phyloP scores from a whole-genome alignment of 306 rosid genomes.

The Leucaena leucocephala region DNA sequence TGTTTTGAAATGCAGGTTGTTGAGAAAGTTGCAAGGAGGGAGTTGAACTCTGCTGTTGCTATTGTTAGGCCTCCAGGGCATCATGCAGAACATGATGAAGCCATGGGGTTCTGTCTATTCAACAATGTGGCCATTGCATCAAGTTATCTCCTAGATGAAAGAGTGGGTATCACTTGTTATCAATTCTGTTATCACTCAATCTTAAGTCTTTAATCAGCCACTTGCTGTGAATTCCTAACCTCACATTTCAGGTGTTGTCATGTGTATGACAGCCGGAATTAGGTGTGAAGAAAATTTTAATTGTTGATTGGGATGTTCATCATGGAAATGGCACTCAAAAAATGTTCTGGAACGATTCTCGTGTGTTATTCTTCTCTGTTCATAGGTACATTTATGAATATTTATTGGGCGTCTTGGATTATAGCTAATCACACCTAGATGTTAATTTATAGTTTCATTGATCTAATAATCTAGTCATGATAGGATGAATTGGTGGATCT shows the following conservation, averaged over 20 bases:
- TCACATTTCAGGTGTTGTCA: conserved; percentile 23
- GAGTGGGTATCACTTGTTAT: conserved; percentile 51
- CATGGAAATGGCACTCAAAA: conserved; percentile 98
- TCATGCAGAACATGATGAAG: conserved; percentile 82
- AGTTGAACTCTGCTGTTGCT: conserved; percentile 78
- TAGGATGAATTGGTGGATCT: background rate
- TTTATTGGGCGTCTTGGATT: conserved; percentile 12
- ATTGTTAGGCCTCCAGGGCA: conserved; percentile 98
- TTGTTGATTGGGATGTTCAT: conserved; percentile 99
- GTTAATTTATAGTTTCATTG: background rate
- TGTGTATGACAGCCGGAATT: conserved; percentile 73
- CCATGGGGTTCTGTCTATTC: conserved; percentile 94
- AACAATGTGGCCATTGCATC: conserved; percentile 92
- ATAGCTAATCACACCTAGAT: conserved; percentile 10
- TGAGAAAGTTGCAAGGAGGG: conserved; percentile 80
- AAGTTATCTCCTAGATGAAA: conserved; percentile 65
- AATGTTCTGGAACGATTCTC: conserved; percentile 84
- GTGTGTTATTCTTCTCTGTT: conserved; percentile 91
- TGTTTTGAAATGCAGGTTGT: conserved; percentile 55
- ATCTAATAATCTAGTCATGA: background rate
- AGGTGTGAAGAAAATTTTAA: conserved; percentile 71
- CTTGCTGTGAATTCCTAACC: conserved; percentile 29
- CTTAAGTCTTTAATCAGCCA: background rate
- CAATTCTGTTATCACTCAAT: conserved; percentile 15
- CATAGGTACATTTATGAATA: conserved; percentile 64